Evolutionary conservation across 1,284 basidiomycete species (phyloP).

Genomic region (Ganoderma multipileum): DNA sequence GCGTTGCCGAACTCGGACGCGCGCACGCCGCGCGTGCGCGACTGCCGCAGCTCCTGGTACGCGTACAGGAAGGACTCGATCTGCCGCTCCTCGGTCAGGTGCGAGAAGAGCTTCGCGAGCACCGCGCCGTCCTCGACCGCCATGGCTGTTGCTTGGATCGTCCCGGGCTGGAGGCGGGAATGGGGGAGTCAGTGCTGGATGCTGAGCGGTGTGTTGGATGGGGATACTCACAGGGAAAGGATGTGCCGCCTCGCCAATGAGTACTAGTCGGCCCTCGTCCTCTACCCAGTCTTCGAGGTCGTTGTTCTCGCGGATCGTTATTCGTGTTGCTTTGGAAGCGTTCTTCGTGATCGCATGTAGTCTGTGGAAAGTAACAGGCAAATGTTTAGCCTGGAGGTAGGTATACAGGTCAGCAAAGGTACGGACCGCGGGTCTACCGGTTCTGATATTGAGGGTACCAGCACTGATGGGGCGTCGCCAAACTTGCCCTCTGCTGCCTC

Average conservation of each 20-base stretch:
- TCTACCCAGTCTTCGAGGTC: slow-evolving; percentile 40
- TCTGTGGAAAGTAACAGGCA: slow-evolving; percentile 37
- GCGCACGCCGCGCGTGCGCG: slow-evolving; percentile 28
- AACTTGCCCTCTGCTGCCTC: slow-evolving; percentile 24
- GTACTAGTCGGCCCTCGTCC: slow-evolving; percentile 34
- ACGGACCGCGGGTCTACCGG: slow-evolving; percentile 47
- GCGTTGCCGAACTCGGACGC: slow-evolving; percentile 32
- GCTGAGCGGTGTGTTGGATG: too few relatives aligned
- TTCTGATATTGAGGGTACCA: slow-evolving; percentile 9
- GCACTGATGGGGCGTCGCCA: slow-evolving; percentile 23
- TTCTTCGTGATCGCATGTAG: slow-evolving; percentile 44
- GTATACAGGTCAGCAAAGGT: background rate
- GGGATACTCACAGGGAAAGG: slow-evolving; percentile 51
- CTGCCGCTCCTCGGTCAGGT: slow-evolving; percentile 56
- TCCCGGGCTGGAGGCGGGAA: slow-evolving; percentile 38
- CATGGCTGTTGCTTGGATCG: slow-evolving; percentile 48
- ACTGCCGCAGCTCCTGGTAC: slow-evolving; percentile 54
- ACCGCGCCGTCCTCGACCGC: slow-evolving; percentile 62
- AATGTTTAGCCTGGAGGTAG: background rate
- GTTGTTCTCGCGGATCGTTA: slow-evolving; percentile 29
- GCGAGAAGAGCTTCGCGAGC: slow-evolving; percentile 64
- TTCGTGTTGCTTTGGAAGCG: slow-evolving; percentile 28
- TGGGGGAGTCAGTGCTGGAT: too few relatives aligned
- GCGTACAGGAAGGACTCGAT: slow-evolving; percentile 59
- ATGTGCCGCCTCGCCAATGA: slow-evolving; percentile 53